Base-by-base conservation (phyloP, 176 grass and related monocot species). In the Zoysia pacifica region DNA sequence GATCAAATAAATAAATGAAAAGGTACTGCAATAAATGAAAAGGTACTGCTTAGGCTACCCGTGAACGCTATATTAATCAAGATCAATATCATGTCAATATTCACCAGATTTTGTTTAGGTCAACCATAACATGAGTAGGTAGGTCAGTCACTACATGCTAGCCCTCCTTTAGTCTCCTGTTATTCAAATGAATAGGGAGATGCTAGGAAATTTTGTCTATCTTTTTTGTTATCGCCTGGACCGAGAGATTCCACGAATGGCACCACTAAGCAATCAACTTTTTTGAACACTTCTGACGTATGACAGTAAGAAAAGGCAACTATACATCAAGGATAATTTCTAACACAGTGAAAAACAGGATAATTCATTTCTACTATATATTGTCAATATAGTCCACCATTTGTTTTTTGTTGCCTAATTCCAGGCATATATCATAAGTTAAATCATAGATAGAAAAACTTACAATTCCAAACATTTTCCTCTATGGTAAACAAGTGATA, bases 61-160 rank as follows among this genome's bases (percentile, higher is more conserved):
- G 28, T 28, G 28, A 28, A 28, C 28, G 28, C 28, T 28, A 28
- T 52, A n/a, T 67, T 60, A 85, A 85, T 82, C 59, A 46, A 37
- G 68, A 59, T 75, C 60, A 73, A 72, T 62, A 51, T 37, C 82
- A 85, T 85, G 73, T 77, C 67, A 81, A 6, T 72, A 61, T 89
- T 61, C 73, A 77, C 78, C 74, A 67, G 76, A 85, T 52, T 81
- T 85, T 78, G 11, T 60, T 69, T 86, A 73, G 68, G 79, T 63
- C 65, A 89, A 56, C 63, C 65, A 74, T 19, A 81, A 40, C 36
- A 73, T 47, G 62, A 85, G 82, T 59, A 85, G 66, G 78, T 74
- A 90, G 79, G 54, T 82, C 45, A 74, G 39, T 47, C 83, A 89
- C 62, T 58, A 86, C 67, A 68, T 81, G 45, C 68, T 61, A 79